These are phyloP conservation scores for Phlegmacium glaucopus DNA, from an alignment of 768 basidiomycete species.

Conservation along the genomic window DNA sequence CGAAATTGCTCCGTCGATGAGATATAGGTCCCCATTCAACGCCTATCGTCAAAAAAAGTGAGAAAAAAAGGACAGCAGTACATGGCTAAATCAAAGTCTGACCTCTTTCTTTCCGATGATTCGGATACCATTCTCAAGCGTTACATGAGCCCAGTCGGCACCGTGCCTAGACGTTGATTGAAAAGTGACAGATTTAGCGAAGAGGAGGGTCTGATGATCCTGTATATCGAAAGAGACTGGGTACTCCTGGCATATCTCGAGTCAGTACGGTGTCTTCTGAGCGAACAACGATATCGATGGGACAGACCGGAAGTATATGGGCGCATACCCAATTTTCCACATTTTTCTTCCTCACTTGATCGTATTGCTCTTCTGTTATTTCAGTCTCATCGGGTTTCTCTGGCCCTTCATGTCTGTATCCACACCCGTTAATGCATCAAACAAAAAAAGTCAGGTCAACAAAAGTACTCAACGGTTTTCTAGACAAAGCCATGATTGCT, in stretches of 20 bases:
- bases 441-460: not conserved
- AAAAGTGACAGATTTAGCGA: slow-evolving; percentile 57
- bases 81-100: not conserved
- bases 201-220: slow-evolving; percentile 53
- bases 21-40: slow-evolving; percentile 53
- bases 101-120: slow-evolving; percentile 67
- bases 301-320: slow-evolving; percentile 75
- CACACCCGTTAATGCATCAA: not conserved
- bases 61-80: not conserved
- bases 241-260: slow-evolving; percentile 32
- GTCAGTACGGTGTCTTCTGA: not conserved
- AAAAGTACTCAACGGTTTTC: slow-evolving; percentile 64
- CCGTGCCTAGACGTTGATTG: slow-evolving; percentile 31
- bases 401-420: slow-evolving; percentile 62
- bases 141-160: slow-evolving; percentile 57
- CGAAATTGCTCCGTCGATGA: slow-evolving; percentile 52
- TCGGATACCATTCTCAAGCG: slow-evolving; percentile 49
- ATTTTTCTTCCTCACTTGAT: slow-evolving; percentile 56
- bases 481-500: slow-evolving; percentile 75
- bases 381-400: slow-evolving; percentile 40
- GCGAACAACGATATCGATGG: not conserved
- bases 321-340: slow-evolving; percentile 79
- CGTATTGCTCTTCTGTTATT: slow-evolving; percentile 67
- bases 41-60: slow-evolving; percentile 30
- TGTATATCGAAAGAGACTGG: slow-evolving; percentile 44